Base-by-base conservation (phyloP, 2,329 filamentous ascomycete species). In the Fusarium nisikadoi region DNA sequence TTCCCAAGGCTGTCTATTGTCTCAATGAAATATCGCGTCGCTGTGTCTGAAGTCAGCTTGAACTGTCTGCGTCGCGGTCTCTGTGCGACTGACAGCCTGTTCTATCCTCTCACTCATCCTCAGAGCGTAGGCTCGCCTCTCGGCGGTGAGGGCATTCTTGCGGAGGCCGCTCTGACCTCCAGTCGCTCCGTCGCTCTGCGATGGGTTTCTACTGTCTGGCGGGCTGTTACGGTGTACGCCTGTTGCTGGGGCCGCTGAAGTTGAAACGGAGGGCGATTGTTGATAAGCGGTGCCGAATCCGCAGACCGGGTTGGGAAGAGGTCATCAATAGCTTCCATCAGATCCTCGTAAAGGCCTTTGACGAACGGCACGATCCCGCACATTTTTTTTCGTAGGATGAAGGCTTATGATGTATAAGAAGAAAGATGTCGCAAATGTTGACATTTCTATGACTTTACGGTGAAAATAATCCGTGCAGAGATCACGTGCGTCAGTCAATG, bases 311-410 rank as follows among this genome's bases (percentile, higher is more conserved):
- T 57, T 6, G 65, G 65, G 9, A 69, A 68, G 6, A 68, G 65
- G 16, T 68, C 65, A 8, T 69, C 65, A 20, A 68, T 69, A 8
- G 65, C 65, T 38, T 68, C 65, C 36, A 64, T 29, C 19, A 68
- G 35, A 35, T 68, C 65, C 12, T 47, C 65, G 2, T 64, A 68
- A 2, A 68, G 64, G 1, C 50, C 14, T 52, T 54, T 68, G 20
- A 69, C 2, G 5, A 68, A 68, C 0, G 57, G 50, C 1, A 57
- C 6, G 2, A 68, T 68, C 16, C 65, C 65, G 8, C 65, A 68
- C 65, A 68, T 68, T 53, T 36, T 57, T 19, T 17, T 29, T 17
- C 5, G 33, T 6, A 9, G 6, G 6, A 5, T n/a, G 7, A 16
- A 12, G 16, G n/a, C 9, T 47, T 6, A 11, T 14, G n/a, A 9